A percentile compares a stretch with the other conserved stretches of the same genome.
Conservation (phyloP, 148 eudicot genomes). For the Silene conica region DNA sequence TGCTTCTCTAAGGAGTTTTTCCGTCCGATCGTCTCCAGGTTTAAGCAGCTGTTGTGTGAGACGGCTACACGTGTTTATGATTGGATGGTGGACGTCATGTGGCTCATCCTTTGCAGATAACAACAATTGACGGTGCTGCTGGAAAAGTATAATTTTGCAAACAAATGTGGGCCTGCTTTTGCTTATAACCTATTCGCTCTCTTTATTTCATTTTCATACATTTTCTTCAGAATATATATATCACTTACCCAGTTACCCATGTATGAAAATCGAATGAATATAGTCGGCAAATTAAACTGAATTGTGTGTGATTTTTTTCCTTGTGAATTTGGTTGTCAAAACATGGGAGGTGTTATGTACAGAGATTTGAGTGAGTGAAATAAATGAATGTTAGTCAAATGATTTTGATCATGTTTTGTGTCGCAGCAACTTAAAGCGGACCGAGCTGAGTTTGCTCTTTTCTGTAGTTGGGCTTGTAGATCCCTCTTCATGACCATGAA, state of each 20-base stretch:
- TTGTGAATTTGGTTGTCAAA: not conserved
- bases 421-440: constrained; percentile 29
- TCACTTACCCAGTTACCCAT: too few relatives aligned
- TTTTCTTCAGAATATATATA: too few relatives aligned
- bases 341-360: constrained; percentile 7
- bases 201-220: too few relatives aligned
- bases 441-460: constrained; percentile 11
- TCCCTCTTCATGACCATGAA: too few relatives aligned
- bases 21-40: constrained; percentile 20
- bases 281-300: not conserved
- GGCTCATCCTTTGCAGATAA: constrained; percentile 45
- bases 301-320: not conserved
- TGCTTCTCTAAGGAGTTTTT: constrained; percentile 28
- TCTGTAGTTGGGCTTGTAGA: constrained; percentile 14
- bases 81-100: constrained; percentile 41
- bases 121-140: not conserved
- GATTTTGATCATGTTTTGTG: constrained; percentile 14
- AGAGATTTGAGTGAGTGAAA: constrained; percentile 2
- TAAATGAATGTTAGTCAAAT: not conserved
- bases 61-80: constrained; percentile 25
- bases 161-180: constrained; percentile 2
- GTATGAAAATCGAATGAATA: too few relatives aligned
- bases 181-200: not conserved
- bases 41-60: constrained; percentile 19
- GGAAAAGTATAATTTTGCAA: not conserved